A percentile compares a stretch with the other conserved stretches of the same genome.
These are phyloP conservation scores for Vicia sativa DNA, from an alignment of 306 rosid species.

Conservation along the genomic window DNA sequence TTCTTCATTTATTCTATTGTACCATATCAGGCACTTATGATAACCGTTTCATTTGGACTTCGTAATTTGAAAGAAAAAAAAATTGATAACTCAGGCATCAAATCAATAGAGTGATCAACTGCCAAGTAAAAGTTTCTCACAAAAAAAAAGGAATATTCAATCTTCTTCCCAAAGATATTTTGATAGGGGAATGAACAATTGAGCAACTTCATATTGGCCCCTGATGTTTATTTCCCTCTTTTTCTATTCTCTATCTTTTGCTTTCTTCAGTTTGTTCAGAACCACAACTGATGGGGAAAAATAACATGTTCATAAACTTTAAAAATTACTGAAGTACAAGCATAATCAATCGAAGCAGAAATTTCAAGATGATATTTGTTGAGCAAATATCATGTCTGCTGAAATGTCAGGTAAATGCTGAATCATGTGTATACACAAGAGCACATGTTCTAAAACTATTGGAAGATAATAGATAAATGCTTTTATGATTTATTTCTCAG, in stretches of 20 bases:
- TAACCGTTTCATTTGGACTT: constrained; percentile 5
- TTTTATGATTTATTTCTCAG: too few species aligned
- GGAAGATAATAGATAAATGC: too few species aligned
- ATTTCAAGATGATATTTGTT: not conserved
- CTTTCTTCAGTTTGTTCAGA: constrained; percentile 14
- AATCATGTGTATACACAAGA: not conserved
- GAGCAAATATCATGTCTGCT: not conserved
- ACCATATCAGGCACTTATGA: not conserved
- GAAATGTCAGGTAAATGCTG: not conserved
- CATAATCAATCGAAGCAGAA: constrained; percentile 2
- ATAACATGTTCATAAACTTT: not conserved
- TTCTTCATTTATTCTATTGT: not conserved
- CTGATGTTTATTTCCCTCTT: not conserved
- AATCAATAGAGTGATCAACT: not conserved
- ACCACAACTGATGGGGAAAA: not conserved
- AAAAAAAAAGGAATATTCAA: not conserved
- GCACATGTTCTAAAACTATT: too few species aligned
- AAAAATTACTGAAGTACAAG: constrained; percentile 3
- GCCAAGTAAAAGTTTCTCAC: constrained; percentile 8
- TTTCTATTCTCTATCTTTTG: not conserved
- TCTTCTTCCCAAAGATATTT: constrained; percentile 19
- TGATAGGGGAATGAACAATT: constrained; percentile 11
- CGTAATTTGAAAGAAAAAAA: too few species aligned
- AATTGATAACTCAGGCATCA: not conserved
- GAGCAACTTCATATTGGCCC: not conserved